Evolutionary conservation across 345 rosid species (phyloP), one percentile per base, ranked within the genome.

Genomic region (Kernera saxatilis): DNA sequence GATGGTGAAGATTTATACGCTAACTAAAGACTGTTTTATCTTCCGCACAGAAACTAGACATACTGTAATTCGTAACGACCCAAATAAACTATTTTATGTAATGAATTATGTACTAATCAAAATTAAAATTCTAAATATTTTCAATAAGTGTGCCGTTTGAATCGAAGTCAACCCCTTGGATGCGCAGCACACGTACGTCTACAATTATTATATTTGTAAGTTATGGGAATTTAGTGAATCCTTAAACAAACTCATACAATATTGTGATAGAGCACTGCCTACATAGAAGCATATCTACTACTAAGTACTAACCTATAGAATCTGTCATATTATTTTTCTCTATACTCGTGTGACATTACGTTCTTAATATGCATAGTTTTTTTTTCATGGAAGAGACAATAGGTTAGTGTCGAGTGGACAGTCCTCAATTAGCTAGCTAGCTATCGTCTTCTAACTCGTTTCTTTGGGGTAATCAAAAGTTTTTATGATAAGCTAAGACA

Each of bases 131-230:
- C 10, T 14, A 3, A 26, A 26, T 17, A 25, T 6, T 43, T 33
- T 32, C 36, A 27, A 32, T 41, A 52, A 71, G 19, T 63, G 5
- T 69, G 74, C 35, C 8, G 18, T 15, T 48, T 45, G n/a, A 25
- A 48, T 49, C 10, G 33, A 59, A 59, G 75, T 70, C 77, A 73
- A 56, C 53, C 65, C 62, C 50, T 65, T 45, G 41, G 71, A 56
- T 36, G 58, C 64, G 69, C 57, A 37, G 8, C 32, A 29, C 71
- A 29, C 71, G 39, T 66, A 64, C 77, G 71, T 73, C 71, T 72
- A 36, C 77, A 64, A 1, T 45, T 44, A 44, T 23, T 53, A 43
- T 22, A 51, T 53, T 52, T 29, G 8, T 13, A 63, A 52, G 3
- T 62, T 12, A 63, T 8, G 39, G 22, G 19, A 43, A 54, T 35